Percentiles rank a stretch among this genome's conserved stretches.
phyloP scores from a whole-genome alignment of 768 basidiomycete genomes.

The Mrakia frigida region DNA sequence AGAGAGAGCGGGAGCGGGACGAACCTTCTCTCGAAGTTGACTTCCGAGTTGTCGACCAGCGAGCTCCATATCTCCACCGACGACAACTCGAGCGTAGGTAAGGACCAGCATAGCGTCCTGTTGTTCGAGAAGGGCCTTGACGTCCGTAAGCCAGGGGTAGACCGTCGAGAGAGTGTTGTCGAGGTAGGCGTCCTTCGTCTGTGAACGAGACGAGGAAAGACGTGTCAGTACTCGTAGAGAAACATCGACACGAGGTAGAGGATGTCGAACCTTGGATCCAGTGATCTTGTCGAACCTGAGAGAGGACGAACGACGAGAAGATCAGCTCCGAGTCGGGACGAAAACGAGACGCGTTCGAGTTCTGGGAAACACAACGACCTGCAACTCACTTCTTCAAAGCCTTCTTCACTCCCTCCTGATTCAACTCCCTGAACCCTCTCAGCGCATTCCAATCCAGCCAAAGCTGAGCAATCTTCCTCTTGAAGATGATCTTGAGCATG shows the following conservation, averaged over 20 bases:
- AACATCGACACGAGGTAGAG: slow-evolving; percentile 14
- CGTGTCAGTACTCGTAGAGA: background rate
- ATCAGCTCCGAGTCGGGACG: background rate
- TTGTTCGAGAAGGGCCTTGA: slow-evolving; percentile 56
- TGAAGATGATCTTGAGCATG: slow-evolving; percentile 78
- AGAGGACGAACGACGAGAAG: background rate
- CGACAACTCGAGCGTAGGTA: slow-evolving; percentile 68
- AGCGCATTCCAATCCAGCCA: slow-evolving; percentile 72
- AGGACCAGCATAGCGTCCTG: slow-evolving; percentile 65
- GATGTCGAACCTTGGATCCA: slow-evolving; percentile 43
- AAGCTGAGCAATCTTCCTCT: slow-evolving; percentile 75
- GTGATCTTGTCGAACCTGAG: slow-evolving; percentile 89
- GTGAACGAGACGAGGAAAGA: background rate
- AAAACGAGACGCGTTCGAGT: no score
- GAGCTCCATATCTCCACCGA: slow-evolving; percentile 59
- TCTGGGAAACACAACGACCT: background rate
- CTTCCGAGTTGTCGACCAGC: slow-evolving; percentile 78
- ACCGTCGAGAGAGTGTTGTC: slow-evolving; percentile 16
- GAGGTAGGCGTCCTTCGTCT: slow-evolving; percentile 27
- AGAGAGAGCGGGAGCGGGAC: background rate
- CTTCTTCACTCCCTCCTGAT: slow-evolving; percentile 89
- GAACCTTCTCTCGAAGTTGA: slow-evolving; percentile 80
- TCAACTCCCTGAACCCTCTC: slow-evolving; percentile 81
- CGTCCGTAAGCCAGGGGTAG: slow-evolving; percentile 26
- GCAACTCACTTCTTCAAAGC: slow-evolving; percentile 79